Percentiles rank a stretch among this genome's conserved stretches.
These are phyloP conservation scores for Neurospora sp. DNA, from an alignment of 495 filamentous ascomycete species.

Conservation along the genomic window DNA sequence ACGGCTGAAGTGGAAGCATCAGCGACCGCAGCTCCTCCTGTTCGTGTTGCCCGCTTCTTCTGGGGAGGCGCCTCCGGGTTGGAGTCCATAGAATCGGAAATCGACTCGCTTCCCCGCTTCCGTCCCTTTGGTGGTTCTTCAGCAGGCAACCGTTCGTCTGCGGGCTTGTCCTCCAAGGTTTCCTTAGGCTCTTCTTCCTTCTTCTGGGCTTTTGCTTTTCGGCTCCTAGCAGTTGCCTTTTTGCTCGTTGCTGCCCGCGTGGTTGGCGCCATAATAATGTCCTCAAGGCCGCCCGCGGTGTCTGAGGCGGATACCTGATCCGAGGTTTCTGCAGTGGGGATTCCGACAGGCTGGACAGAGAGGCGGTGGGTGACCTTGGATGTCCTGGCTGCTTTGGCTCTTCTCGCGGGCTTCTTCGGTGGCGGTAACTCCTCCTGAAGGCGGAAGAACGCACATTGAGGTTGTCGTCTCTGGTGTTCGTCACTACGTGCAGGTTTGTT, in stretches of 20 bases:
- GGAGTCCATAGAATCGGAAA: slow-evolving; percentile 33
- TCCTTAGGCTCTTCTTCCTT: slow-evolving; percentile 41
- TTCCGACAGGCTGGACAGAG: slow-evolving; percentile 58
- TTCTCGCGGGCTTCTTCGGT: slow-evolving; percentile 38
- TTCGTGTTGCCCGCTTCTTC: slow-evolving; percentile 57
- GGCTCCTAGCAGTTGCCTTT: slow-evolving; percentile 26
- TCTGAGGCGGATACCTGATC: slow-evolving; percentile 41
- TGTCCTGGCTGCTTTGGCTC: slow-evolving; percentile 41
- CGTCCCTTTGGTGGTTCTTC: slow-evolving; percentile 44
- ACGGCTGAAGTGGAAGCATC: slow-evolving; percentile 15
- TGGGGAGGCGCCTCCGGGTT: slow-evolving; percentile 43
- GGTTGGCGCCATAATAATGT: slow-evolving; percentile 55
- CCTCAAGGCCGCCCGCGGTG: slow-evolving; percentile 47
- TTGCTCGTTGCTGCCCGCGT: slow-evolving; percentile 35
- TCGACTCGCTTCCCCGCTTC: slow-evolving; percentile 57
- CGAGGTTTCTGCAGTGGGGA: slow-evolving; percentile 41
- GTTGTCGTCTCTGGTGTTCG: slow-evolving; percentile 71
- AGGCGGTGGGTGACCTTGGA: slow-evolving; percentile 59
- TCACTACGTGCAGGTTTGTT: slow-evolving; percentile 41
- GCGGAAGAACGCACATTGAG: slow-evolving; percentile 74
- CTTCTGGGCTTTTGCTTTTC: slow-evolving; percentile 49
- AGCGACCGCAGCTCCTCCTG: slow-evolving; percentile 21
- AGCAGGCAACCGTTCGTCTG: slow-evolving; percentile 25
- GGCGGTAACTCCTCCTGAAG: slow-evolving; percentile 33
- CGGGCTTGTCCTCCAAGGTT: slow-evolving; percentile 30